These are phyloP conservation scores for Fraxinus cuspidata DNA, from an alignment of 257 asterid genomes.

Conservation along the genomic window DNA sequence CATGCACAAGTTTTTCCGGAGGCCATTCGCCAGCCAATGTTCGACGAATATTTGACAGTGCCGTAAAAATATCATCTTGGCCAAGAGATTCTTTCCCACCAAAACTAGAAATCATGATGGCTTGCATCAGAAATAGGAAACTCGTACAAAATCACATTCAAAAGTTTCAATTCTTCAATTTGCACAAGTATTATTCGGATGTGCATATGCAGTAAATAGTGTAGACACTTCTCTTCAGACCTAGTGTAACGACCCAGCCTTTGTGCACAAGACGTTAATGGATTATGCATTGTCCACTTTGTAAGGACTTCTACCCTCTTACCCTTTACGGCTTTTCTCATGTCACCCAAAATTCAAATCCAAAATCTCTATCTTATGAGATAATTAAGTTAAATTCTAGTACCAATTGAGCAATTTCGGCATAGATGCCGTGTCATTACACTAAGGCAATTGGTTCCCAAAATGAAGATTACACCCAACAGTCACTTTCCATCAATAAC, in stretches of 20 bases:
- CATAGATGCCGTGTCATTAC: no score
- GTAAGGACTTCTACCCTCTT: no score
- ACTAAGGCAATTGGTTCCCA: background rate
- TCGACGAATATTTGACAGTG: constrained; percentile 64
- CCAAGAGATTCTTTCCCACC: constrained; percentile 72
- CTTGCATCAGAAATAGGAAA: constrained; percentile 24
- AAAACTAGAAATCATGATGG: constrained; percentile 52
- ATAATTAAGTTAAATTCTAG: no score
- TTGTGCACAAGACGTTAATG: no score
- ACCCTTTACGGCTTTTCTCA: no score
- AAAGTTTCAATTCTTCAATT: constrained; percentile 8
- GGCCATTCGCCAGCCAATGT: constrained; percentile 95
- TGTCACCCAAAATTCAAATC: no score
- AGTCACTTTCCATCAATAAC: constrained; percentile 6
- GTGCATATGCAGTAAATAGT: background rate
- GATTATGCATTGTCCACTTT: no score
- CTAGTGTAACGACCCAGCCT: background rate
- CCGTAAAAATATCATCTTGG: constrained; percentile 51
- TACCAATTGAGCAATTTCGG: no score
- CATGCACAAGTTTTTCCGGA: constrained; percentile 91
- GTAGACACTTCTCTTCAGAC: background rate
- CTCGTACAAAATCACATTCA: background rate
- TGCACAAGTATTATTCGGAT: background rate
- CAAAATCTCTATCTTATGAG: no score
- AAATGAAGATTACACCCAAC: background rate